A percentile compares a stretch with the other conserved stretches of the same genome.
Evolutionary conservation across 495 filamentous ascomycete genomes (phyloP).

Genomic region (Hyaloscypha variabilis): DNA sequence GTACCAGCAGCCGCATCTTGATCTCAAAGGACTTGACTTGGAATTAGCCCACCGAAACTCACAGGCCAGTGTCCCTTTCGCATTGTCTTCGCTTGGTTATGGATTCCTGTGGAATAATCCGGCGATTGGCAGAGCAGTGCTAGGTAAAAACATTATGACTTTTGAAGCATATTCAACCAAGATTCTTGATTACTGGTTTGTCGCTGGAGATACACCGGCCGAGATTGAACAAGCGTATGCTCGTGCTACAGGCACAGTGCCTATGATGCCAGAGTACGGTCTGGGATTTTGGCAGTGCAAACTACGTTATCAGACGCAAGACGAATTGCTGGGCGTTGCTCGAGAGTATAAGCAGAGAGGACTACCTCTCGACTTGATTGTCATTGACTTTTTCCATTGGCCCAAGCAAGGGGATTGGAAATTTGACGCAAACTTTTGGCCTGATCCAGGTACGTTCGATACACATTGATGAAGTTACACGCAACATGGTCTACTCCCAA

Average conservation of each 20-base stretch:
- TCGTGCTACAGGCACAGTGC: conserved; percentile 51
- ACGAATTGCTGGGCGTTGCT: conserved; percentile 55
- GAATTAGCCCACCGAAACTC: conserved; percentile 65
- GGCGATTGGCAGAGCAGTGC: conserved; percentile 53
- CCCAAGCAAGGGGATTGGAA: conserved; percentile 58
- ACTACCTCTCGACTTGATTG: conserved; percentile 58
- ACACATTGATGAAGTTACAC: too few species aligned
- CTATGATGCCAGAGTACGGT: conserved; percentile 66
- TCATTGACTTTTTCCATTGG: conserved; percentile 66
- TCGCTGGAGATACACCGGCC: conserved; percentile 53
- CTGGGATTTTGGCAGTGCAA: conserved; percentile 67
- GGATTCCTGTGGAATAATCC: conserved; percentile 65
- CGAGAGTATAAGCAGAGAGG: conserved; percentile 53
- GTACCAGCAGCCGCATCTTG: conserved; percentile 58
- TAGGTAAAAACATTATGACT: conserved; percentile 58
- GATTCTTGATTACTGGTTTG: conserved; percentile 60
- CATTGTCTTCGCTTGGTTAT: conserved; percentile 55
- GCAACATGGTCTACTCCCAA: too few species aligned
- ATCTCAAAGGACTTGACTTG: conserved; percentile 58
- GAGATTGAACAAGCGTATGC: conserved; percentile 57
- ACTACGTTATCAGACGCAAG: conserved; percentile 61
- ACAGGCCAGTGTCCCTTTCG: conserved; percentile 60
- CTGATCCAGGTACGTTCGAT: too few species aligned
- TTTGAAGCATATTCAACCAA: conserved; percentile 59
- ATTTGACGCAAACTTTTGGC: conserved; percentile 60